Conservation (phyloP, 2,329 filamentous ascomycete genomes). For the Diplodia intermedia region DNA sequence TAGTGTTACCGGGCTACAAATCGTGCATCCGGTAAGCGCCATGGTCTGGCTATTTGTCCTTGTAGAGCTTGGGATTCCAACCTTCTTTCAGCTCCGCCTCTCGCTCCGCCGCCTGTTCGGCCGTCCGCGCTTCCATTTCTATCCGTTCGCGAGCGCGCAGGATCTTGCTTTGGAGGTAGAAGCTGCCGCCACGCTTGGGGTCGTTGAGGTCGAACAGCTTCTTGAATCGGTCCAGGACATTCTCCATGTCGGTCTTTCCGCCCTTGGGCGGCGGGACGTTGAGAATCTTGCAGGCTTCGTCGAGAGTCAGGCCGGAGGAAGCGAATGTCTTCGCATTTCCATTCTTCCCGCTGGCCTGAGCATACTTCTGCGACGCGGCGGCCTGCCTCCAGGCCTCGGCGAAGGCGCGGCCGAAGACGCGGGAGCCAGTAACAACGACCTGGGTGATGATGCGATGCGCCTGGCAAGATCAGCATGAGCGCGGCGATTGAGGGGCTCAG, state of each 20-base stretch:
- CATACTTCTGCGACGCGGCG: slow-evolving; percentile 82
- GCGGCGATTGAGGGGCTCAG: background rate
- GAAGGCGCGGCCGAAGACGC: slow-evolving; percentile 92
- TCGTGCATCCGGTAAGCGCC: slow-evolving; percentile 9
- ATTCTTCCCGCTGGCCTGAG: slow-evolving; percentile 72
- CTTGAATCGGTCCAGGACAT: slow-evolving; percentile 88
- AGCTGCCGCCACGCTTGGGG: slow-evolving; percentile 93
- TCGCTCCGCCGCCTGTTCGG: slow-evolving; percentile 71
- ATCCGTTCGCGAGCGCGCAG: slow-evolving; percentile 89
- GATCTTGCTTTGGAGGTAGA: slow-evolving; percentile 98
- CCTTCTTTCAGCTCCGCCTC: slow-evolving; percentile 84
- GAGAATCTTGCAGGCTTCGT: slow-evolving; percentile 96
- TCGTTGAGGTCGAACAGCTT: slow-evolving; percentile 93
- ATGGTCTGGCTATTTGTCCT: slow-evolving; percentile 67
- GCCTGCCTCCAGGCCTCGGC: slow-evolving; percentile 96
- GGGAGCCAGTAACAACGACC: slow-evolving; percentile 87
- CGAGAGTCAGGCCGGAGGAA: slow-evolving; percentile 81
- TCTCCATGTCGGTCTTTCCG: slow-evolving; percentile 78
- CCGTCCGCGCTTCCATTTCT: slow-evolving; percentile 81
- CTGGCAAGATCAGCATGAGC: slow-evolving; percentile 56
- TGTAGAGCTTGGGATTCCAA: slow-evolving; percentile 95
- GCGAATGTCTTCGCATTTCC: slow-evolving; percentile 62
- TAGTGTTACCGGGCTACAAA: slow-evolving; percentile 5
- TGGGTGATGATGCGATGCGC: slow-evolving; percentile 94
- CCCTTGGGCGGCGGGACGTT: slow-evolving; percentile 89